Conservation (phyloP, 2,329 filamentous ascomycete genomes). For the Dactylonectria macrodidyma region DNA sequence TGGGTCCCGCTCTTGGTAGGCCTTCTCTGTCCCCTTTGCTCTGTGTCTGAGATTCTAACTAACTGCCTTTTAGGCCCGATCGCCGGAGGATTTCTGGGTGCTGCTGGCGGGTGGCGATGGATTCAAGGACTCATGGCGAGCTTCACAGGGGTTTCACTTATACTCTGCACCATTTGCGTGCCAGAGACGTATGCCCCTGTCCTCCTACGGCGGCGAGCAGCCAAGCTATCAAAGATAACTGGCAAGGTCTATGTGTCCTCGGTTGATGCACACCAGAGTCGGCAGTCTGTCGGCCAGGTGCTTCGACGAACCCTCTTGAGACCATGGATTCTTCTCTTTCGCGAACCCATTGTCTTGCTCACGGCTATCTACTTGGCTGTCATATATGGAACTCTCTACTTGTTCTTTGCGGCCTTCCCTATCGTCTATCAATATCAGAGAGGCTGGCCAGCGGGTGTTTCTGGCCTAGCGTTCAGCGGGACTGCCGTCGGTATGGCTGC, state of each 20-base stretch:
- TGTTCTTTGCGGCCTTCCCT: constrained; percentile 72
- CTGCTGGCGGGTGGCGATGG: constrained; percentile 72
- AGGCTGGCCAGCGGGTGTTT: constrained; percentile 72
- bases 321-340: constrained; percentile 78
- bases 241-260: constrained; percentile 45
- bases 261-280: constrained; percentile 61
- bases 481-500: constrained; percentile 74
- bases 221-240: constrained; percentile 35
- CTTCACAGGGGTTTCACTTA: constrained; percentile 59
- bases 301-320: constrained; percentile 59
- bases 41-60: too few relatives aligned
- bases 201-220: constrained; percentile 42
- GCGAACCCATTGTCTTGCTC: constrained; percentile 78
- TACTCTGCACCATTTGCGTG: constrained; percentile 60
- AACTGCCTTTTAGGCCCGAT: constrained; percentile 59
- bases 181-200: constrained; percentile 51
- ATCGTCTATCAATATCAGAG: constrained; percentile 75
- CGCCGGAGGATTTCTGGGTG: constrained; percentile 69
- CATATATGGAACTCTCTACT: constrained; percentile 69
- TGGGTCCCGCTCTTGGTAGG: constrained; percentile 36
- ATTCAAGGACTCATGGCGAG: constrained; percentile 32
- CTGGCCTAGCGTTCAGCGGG: constrained; percentile 77
- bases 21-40: too few relatives aligned
- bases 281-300: constrained; percentile 59
- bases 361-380: constrained; percentile 76